Base-by-base conservation (phyloP, 164 flowering plant genomes). In the Stephania japonica region DNA sequence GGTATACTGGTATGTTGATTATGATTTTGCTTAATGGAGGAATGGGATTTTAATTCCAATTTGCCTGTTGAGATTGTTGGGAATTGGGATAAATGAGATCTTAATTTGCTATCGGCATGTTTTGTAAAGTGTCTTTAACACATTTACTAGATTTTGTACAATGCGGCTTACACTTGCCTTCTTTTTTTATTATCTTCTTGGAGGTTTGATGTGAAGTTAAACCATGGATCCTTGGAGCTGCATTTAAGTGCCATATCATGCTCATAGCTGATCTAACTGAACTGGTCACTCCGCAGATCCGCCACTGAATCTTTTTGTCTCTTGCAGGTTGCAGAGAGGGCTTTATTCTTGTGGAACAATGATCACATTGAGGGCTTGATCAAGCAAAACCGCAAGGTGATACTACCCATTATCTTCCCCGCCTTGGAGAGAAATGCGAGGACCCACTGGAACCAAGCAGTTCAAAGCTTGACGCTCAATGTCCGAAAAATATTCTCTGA, bases 401-500 rank as follows among this genome's bases (percentile, higher is more conserved):
- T 91, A 73, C 79, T 91, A 71, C 97, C 97, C n/a, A 83, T 91
- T 18, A 84, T 91, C 75, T 85, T 88, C 72, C 90, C 97, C 59
- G 89, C 91, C 10, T 68, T 91, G 81, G 94, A 91, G 83, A 85
- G 62, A 80, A 91, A 91, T 82, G 80, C 87, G 42, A 75, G 80
- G 56, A 79, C 75, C 59, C 97, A 89, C 75, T 91, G 97, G 93
- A 88, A 87, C 72, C 97, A 88, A 75, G 90, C 86, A 21, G 96
- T 91, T 59, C 92, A 83, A 73, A 80, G 90, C 76, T 72, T 91
- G 81, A 89, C 91, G 10, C 76, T 83, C 68, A 91, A 88, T 79
- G 87, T 89, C 18, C 86, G 90, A 43, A 89, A 91, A 81, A 83
- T 87, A 49, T 91, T 89, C 78, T 78, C 83, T 41, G 97, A 89